Evolutionary conservation across 495 filamentous ascomycete genomes (phyloP).

Genomic region (Lepidopterella palustris): DNA sequence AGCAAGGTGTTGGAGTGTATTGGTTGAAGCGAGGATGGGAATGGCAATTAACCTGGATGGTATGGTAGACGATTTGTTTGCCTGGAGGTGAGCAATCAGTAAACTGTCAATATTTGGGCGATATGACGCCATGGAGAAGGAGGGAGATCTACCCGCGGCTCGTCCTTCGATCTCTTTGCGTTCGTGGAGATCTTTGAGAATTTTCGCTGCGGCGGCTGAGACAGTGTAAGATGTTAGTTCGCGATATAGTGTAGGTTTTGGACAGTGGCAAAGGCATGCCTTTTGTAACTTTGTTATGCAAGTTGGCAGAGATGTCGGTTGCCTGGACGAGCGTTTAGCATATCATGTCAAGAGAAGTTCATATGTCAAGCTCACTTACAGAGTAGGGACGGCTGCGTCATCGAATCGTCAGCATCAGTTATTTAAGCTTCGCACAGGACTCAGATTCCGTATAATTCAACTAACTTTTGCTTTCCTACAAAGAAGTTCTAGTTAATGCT

Average conservation of each 20-base stretch:
- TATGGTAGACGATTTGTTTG: conserved; percentile 60
- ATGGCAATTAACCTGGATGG: conserved; percentile 40
- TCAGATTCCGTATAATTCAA: not conserved
- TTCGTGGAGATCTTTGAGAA: conserved; percentile 58
- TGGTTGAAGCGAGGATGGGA: not conserved
- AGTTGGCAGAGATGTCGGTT: conserved; percentile 58
- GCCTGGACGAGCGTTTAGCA: conserved; percentile 41
- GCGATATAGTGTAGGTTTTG: not conserved
- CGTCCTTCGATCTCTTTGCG: conserved; percentile 53
- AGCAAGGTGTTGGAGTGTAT: no score
- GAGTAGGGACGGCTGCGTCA: conserved; percentile 53
- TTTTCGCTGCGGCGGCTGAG: conserved; percentile 53
- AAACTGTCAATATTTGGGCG: not conserved
- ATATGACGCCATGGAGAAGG: not conserved
- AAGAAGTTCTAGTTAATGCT: not conserved
- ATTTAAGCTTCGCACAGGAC: not conserved
- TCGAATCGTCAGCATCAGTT: not conserved
- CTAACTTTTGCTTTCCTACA: conserved; percentile 54
- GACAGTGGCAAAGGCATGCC: conserved; percentile 31
- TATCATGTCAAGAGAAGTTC: conserved; percentile 1
- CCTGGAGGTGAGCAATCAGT: conserved; percentile 38
- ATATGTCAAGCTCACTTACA: conserved; percentile 33
- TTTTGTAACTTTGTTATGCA: conserved; percentile 64
- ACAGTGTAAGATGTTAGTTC: not conserved
- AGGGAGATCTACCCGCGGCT: conserved; percentile 43